A percentile compares a stretch with the other conserved stretches of the same genome.
phyloP scores from a whole-genome alignment of 2,329 filamentous ascomycete genomes.

The Penicillium sp. region DNA sequence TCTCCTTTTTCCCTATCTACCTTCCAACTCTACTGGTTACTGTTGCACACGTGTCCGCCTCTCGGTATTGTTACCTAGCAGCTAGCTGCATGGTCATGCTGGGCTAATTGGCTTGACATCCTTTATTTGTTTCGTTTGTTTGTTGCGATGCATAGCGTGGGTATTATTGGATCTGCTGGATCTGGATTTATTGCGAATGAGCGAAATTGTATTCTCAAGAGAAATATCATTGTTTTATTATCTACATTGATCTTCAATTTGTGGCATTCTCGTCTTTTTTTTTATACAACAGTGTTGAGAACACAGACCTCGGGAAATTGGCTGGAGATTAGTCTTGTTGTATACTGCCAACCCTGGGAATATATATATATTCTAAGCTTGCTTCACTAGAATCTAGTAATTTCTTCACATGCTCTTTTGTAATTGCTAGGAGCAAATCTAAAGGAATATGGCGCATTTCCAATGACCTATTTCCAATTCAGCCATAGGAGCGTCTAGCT shows the following conservation, averaged over 20 bases:
- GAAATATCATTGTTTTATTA: conserved; percentile 3
- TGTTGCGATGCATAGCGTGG: conserved; percentile 34
- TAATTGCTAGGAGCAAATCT: neutral
- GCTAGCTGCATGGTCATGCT: conserved; percentile 15
- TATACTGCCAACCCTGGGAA: too few relatives aligned
- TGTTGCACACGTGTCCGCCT: neutral
- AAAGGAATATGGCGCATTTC: neutral
- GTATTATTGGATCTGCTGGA: conserved; percentile 15
- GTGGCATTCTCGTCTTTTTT: neutral
- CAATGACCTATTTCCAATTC: neutral
- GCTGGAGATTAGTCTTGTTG: too few relatives aligned
- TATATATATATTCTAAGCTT: neutral
- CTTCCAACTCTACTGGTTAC: conserved; percentile 4
- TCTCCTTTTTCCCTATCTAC: neutral
- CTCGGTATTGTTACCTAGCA: conserved; percentile 9
- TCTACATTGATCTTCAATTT: neutral
- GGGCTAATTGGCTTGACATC: neutral
- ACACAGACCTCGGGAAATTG: too few relatives aligned
- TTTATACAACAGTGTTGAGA: neutral
- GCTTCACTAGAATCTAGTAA: too few relatives aligned
- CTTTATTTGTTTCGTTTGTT: conserved; percentile 7
- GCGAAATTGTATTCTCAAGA: conserved; percentile 17
- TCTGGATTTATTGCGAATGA: conserved; percentile 13
- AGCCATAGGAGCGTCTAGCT: neutral
- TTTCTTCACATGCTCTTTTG: too few relatives aligned